phyloP scores from a whole-genome alignment of 495 filamentous ascomycete genomes.

The Tirmania nivea region DNA sequence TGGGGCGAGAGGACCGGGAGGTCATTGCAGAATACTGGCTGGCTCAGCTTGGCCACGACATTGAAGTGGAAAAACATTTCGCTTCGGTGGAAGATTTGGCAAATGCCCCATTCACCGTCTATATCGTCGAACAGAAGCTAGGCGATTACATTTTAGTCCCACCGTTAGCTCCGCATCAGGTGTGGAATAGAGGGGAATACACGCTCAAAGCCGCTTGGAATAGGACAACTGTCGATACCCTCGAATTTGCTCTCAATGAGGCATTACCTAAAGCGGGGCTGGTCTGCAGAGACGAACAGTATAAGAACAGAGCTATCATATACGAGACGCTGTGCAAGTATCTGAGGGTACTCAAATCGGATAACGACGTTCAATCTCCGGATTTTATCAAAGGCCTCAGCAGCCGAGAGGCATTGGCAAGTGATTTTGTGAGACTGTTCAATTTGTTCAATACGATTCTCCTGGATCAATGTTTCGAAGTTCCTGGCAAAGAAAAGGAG shows the following conservation, averaged over 20 bases:
- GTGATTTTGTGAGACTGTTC: conserved; percentile 63
- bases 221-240: conserved; percentile 75
- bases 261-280: conserved; percentile 68
- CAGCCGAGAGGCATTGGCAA: conserved; percentile 41
- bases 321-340: conserved; percentile 68
- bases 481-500: conserved; percentile 15
- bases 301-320: conserved; percentile 93
- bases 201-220: conserved; percentile 99
- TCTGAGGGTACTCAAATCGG: conserved; percentile 34
- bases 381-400: conserved; percentile 20
- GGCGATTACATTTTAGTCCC: conserved; percentile 91
- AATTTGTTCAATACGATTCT: conserved; percentile 53
- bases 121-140: conserved; percentile 74
- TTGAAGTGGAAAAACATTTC: conserved; percentile 91
- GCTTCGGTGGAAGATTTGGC: conserved; percentile 85
- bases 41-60: conserved; percentile 75
- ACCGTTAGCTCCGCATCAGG: conserved; percentile 91
- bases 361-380: conserved; percentile 20
- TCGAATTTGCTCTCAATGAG: conserved; percentile 65
- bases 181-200: conserved; percentile 88
- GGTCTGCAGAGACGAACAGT: conserved; percentile 95
- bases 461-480: conserved; percentile 61
- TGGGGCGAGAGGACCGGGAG: conserved; percentile 68
- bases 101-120: conserved; percentile 75
- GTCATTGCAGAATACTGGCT: conserved; percentile 81